Conservation (phyloP, 306 rosid genomes). For the Calophaca sinica region DNA sequence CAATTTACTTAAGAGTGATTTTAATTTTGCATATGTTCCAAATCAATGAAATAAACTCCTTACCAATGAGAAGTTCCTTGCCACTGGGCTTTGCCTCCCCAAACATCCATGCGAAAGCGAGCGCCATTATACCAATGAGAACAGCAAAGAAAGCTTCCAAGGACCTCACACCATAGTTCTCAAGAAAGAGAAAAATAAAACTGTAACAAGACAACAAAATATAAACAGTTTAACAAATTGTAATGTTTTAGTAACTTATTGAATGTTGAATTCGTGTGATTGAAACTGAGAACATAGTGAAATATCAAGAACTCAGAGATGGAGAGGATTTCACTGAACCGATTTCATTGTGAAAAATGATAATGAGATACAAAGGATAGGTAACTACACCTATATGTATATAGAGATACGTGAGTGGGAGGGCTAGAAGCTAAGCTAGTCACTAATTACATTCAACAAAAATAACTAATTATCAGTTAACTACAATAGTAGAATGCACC, state of each 20-base stretch:
- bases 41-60: conserved; percentile 29
- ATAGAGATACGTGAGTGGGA: too few species aligned
- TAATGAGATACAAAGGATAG: too few species aligned
- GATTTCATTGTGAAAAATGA: too few species aligned
- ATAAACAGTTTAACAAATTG: conserved; percentile 2
- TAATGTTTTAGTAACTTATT: too few species aligned
- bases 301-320: too few species aligned
- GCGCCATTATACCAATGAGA: conserved; percentile 86
- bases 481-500: neutral
- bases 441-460: too few species aligned
- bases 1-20: conserved; percentile 1
- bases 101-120: conserved; percentile 95
- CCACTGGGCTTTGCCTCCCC: conserved; percentile 90
- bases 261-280: too few species aligned
- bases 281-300: too few species aligned
- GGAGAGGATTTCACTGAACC: too few species aligned
- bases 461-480: too few species aligned
- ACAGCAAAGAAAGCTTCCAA: conserved; percentile 87
- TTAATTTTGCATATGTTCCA: conserved; percentile 8
- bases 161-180: conserved; percentile 95
- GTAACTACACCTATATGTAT: too few species aligned
- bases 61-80: conserved; percentile 80
- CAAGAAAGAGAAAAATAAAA: conserved; percentile 88
- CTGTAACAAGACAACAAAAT: conserved; percentile 54
- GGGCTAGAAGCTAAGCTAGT: too few species aligned